phyloP scores from a whole-genome alignment of 2,329 filamentous ascomycete genomes.

The Aureobasidium lini region DNA sequence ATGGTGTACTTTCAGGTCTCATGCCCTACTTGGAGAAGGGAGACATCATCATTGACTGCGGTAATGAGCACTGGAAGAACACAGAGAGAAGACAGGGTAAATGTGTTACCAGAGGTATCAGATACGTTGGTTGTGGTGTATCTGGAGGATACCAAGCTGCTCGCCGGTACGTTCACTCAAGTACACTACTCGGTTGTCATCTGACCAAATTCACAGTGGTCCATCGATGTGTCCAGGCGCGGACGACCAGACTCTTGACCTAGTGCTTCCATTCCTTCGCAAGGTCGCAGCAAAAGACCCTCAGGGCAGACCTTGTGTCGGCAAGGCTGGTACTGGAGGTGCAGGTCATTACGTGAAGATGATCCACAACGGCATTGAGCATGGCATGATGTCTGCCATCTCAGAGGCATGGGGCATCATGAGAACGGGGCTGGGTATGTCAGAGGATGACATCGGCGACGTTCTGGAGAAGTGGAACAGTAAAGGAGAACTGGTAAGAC shows the following conservation, averaged over 20 bases:
- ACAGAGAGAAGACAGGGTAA: slow-evolving; percentile 57
- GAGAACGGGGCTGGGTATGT: slow-evolving; percentile 50
- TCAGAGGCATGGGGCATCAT: slow-evolving; percentile 61
- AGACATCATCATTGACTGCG: slow-evolving; percentile 62
- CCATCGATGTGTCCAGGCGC: slow-evolving; percentile 63
- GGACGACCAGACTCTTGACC: slow-evolving; percentile 48
- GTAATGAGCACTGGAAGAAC: slow-evolving; percentile 59
- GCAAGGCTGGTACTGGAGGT: slow-evolving; percentile 53
- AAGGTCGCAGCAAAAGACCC: slow-evolving; percentile 56
- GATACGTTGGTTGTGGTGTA: slow-evolving; percentile 61
- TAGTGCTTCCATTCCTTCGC: slow-evolving; percentile 54
- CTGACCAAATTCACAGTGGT: slow-evolving; percentile 40
- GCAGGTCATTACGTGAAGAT: slow-evolving; percentile 68
- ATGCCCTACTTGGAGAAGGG: slow-evolving; percentile 47
- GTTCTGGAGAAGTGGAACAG: slow-evolving; percentile 55
- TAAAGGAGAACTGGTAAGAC: slow-evolving; percentile 45
- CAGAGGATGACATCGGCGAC: slow-evolving; percentile 52
- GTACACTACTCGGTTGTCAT: neutral
- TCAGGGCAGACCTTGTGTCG: slow-evolving; percentile 53
- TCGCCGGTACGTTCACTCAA: slow-evolving; percentile 17
- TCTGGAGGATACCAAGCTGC: slow-evolving; percentile 64
- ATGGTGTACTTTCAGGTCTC: slow-evolving; percentile 40
- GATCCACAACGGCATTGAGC: slow-evolving; percentile 68
- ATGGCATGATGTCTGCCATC: slow-evolving; percentile 60
- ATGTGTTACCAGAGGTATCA: slow-evolving; percentile 49